Evolutionary conservation across 768 basidiomycete genomes (phyloP), one percentile per base, ranked within the genome.

Genomic region (Thelephora ganbajun): DNA sequence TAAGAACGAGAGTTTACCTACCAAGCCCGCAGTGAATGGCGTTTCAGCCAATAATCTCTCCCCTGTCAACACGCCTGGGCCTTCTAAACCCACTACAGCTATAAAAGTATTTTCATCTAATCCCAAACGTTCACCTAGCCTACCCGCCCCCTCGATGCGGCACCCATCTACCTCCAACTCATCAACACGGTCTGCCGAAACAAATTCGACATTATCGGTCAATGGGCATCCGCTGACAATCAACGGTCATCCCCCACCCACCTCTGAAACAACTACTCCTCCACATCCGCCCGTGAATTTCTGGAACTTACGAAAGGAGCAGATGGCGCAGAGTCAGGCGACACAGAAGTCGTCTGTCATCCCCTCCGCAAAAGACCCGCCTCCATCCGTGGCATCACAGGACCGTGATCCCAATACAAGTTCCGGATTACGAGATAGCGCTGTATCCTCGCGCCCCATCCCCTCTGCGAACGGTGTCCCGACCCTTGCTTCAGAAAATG

Each of bases 231-330:
- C 12, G 11, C 14, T 14, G 9, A 14, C 39, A 22, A 41, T 41
- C 39, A 54, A 56, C 35, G 51, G 54, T 49, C 55, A 58, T 51
- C 48, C 19, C 39, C 23, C 26, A 18, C 30, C 49, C 48, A 53
- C 50, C 51, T 51, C 53, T 35, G 42, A 53, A 23, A 43, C 47
- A 19, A 48, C 54, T 22, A 30, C 26, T 9, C 26, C 26, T 30
- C 26, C 9, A 9, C 26, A 30, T 30, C 60, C 63, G 37, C 44
- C 56, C 19, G 57, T 55, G 12, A 73, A 72, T 51, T 65, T 72
- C 12, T 72, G 72, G 71, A 61, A 58, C 43, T 59, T 60, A 45
- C 67, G 71, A 48, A 72, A 56, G 47, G 67, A 69, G 44, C 63
- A 71, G 44, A 66, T 65, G 56, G 62, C 53, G 9, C 59, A 60